Conservation (phyloP, 108 stramenopile species). For the Cyclotella cryptica region DNA sequence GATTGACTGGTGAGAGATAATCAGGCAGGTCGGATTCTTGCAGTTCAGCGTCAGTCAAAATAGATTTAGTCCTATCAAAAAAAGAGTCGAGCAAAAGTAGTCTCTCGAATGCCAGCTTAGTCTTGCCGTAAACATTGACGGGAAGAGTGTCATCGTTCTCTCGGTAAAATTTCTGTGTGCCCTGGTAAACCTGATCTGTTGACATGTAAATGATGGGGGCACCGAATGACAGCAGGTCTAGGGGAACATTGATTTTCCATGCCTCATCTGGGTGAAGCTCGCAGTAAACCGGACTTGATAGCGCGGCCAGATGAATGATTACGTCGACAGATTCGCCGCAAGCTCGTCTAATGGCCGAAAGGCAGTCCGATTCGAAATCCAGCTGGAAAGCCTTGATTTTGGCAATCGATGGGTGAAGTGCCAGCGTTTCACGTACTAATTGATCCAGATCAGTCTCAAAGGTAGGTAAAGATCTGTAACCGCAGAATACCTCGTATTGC, state of each 20-base stretch:
- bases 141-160: slow-evolving; percentile 54
- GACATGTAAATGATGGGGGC: slow-evolving; percentile 68
- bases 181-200: slow-evolving; percentile 87
- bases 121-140: slow-evolving; percentile 75
- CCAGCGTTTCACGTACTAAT: neutral
- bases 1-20: slow-evolving; percentile 3
- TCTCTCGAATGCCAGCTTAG: slow-evolving; percentile 72
- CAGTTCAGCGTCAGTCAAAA: slow-evolving; percentile 29
- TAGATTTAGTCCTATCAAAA: neutral
- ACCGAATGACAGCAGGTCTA: slow-evolving; percentile 41
- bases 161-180: slow-evolving; percentile 51
- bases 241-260: slow-evolving; percentile 61
- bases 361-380: slow-evolving; percentile 20
- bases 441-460: slow-evolving; percentile 39
- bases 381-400: slow-evolving; percentile 6
- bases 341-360: slow-evolving; percentile 12
- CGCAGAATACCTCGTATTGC: slow-evolving; percentile 36
- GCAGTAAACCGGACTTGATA: slow-evolving; percentile 64
- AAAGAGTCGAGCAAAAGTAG: slow-evolving; percentile 21
- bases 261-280: slow-evolving; percentile 62
- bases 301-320: slow-evolving; percentile 78
- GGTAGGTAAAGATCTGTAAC: slow-evolving; percentile 42
- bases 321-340: slow-evolving; percentile 41
- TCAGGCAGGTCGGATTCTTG: slow-evolving; percentile 4
- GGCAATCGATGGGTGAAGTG: slow-evolving; percentile 23